phyloP scores from a whole-genome alignment of 139 green algal species.

The Asterochloris sp. region DNA sequence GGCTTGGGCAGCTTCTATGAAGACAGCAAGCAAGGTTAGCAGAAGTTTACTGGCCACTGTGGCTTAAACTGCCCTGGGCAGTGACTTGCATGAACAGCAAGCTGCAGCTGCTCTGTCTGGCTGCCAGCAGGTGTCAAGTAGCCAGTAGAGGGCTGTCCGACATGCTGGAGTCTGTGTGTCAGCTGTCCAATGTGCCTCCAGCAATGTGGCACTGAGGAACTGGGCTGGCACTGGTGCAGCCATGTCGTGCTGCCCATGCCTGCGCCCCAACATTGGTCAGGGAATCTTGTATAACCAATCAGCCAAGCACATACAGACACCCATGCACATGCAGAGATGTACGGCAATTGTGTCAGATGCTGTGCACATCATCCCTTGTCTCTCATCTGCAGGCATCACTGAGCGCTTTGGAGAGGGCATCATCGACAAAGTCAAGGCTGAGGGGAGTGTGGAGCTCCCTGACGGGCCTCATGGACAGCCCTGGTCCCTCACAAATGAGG shows the following conservation, averaged over 20 bases:
- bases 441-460: constrained; percentile 25
- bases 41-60: background rate
- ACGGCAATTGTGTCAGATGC: background rate
- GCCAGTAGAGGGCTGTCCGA: background rate
- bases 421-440: constrained; percentile 36
- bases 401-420: constrained; percentile 51
- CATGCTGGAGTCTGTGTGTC: background rate
- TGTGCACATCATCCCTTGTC: background rate
- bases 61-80: background rate
- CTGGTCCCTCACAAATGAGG: constrained; percentile 19
- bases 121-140: background rate
- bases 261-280: background rate
- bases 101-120: background rate
- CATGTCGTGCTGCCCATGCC: background rate
- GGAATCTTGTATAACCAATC: background rate
- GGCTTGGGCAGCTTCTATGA: background rate
- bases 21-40: background rate
- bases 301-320: background rate
- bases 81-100: background rate
- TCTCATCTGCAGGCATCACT: constrained; percentile 24
- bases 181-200: background rate
- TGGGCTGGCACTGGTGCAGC: background rate
- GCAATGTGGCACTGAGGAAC: background rate
- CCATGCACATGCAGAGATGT: too few relatives aligned
- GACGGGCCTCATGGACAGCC: background rate